A percentile compares a stretch with the other conserved stretches of the same genome.
phyloP scores from a whole-genome alignment of 805 yeast genomes.

The Tetrapisispora nanseiensis region DNA sequence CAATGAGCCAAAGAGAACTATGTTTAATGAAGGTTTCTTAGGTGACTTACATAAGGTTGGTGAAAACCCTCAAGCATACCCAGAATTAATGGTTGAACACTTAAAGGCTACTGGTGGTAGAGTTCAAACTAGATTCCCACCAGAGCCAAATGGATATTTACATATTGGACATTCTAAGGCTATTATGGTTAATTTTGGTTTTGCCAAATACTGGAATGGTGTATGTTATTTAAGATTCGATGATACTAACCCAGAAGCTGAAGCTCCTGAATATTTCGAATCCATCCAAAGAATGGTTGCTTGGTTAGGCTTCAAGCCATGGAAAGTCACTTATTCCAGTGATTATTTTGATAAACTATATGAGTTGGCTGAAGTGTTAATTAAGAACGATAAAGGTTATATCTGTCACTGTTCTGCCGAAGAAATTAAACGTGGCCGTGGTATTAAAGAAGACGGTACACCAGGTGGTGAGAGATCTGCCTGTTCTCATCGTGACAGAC shows the following conservation, averaged over 20 bases:
- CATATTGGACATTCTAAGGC: constrained; percentile 99
- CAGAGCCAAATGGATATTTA: constrained; percentile 98
- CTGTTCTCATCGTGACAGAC: constrained; percentile 63
- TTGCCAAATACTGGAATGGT: constrained; percentile 78
- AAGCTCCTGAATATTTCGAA: constrained; percentile 82
- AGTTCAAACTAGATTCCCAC: constrained; percentile 89
- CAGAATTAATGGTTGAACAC: constrained; percentile 77
- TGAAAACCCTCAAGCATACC: constrained; percentile 83
- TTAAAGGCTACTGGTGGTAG: constrained; percentile 66
- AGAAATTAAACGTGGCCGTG: constrained; percentile 82
- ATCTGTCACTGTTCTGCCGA: constrained; percentile 92
- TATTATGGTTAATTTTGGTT: constrained; percentile 96
- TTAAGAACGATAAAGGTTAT: constrained; percentile 64
- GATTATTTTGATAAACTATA: constrained; percentile 90
- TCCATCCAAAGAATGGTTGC: constrained; percentile 74
- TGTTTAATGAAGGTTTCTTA: constrained; percentile 92
- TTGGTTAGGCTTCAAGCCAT: constrained; percentile 93
- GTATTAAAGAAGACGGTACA: constrained; percentile 83
- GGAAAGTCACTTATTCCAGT: constrained; percentile 90
- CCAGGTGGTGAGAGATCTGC: constrained; percentile 88
- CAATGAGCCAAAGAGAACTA: constrained; percentile 41
- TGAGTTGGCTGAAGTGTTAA: constrained; percentile 76
- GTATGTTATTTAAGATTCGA: constrained; percentile 87
- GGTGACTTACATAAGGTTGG: constrained; percentile 95
- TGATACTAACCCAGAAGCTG: constrained; percentile 98